These are phyloP conservation scores for Raffaelea deltoideospora DNA, from an alignment of 2,329 filamentous ascomycete genomes.

Conservation along the genomic window DNA sequence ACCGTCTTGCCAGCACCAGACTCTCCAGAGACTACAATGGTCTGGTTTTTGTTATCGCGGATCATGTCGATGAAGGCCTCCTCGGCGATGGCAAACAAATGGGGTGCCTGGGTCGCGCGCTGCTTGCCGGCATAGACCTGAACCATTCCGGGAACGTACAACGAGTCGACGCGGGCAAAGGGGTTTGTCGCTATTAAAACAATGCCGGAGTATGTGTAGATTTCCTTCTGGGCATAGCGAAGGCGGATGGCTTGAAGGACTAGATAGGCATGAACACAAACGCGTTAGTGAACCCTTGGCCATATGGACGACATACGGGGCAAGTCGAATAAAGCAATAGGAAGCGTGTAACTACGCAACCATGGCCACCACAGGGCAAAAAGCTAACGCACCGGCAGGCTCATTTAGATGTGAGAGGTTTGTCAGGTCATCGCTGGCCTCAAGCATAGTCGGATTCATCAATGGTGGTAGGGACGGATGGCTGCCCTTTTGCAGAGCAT, in stretches of 20 bases:
- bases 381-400: conserved; percentile 59
- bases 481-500: conserved; percentile 62
- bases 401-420: conserved; percentile 97
- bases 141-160: conserved; percentile 99
- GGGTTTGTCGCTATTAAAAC: conserved; percentile 97
- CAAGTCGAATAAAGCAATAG: too few relatives aligned
- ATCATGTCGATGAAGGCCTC: conserved; percentile 99
- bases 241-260: conserved; percentile 95
- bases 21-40: conserved; percentile 96
- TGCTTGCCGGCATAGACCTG: conserved; percentile 97
- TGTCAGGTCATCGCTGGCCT: conserved; percentile 95
- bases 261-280: conserved; percentile 21
- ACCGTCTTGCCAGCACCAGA: conserved; percentile 98
- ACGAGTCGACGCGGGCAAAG: conserved; percentile 90
- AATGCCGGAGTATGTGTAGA: conserved; percentile 98
- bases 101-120: conserved; percentile 87
- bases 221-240: conserved; percentile 95
- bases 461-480: conserved; percentile 72
- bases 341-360: too few relatives aligned
- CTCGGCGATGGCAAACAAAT: conserved; percentile 97
- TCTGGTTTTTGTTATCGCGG: conserved; percentile 90
- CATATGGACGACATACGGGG: too few relatives aligned
- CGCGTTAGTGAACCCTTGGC: too few relatives aligned
- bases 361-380: too few relatives aligned
- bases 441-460: conserved; percentile 96